Evolutionary conservation across 2,329 filamentous ascomycete species (phyloP), one percentile per base, ranked within the genome.

Genomic region (Botryotinia convoluta): DNA sequence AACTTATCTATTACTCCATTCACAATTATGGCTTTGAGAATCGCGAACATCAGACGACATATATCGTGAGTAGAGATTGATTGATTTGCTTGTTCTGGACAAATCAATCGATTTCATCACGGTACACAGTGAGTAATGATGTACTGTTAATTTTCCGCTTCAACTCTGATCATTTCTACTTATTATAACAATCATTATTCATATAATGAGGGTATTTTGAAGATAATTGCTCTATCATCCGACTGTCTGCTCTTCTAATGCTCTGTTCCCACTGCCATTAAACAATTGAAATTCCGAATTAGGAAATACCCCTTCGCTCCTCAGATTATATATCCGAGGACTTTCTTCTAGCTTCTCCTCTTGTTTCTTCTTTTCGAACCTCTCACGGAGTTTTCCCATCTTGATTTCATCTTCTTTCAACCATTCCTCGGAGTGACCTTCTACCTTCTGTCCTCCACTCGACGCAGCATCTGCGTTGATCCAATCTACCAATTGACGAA

Each of bases 401-500:
- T 45, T 69, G 18, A 60, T n/a, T 26, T 42, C 54, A 18, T 69
- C 44, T 60, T 73, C 71, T 44, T 14, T 73, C 44, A 61, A 20
- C 71, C 71, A 73, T 32, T 35, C 71, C 20, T 73, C 64, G 1
- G 71, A 61, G 14, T 69, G 71, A 26, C 54, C 63, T 54, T 73
- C 26, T 14, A 69, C 39, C 26, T 51, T 69, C 35, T 20, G 32
- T 42, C 64, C 64, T 18, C 64, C 71, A 32, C 39, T 69, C 7
- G 48, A 37, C 26, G 14, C 64, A 44, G 71, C 64, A 63, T 73
- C 63, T 22, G 48, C n/a, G 32, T 73, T 73, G 22, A 73, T 62
- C 71, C 71, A 73, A 51, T 42, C 44, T 20, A 73, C 71, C 26
- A 73, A 48, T 26, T 73, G 26, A 39, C 26, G 37, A 29, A 73